Base-by-base conservation (phyloP, 345 rosid species). In the Eucalyptus regnans region DNA sequence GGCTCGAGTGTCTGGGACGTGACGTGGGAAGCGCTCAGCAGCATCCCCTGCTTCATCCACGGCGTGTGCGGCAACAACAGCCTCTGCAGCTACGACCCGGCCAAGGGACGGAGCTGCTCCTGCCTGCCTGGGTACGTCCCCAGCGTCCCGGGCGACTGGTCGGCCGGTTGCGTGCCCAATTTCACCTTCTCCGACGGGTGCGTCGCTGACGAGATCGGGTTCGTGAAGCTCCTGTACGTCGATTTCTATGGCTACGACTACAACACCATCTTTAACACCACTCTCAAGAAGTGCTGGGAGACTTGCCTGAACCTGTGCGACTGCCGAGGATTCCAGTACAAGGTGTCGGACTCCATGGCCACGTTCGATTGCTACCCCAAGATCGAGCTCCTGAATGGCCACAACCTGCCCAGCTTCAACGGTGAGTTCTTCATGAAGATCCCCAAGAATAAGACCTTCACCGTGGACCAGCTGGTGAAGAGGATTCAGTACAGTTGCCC, bases 61-160 rank as follows among this genome's bases (percentile, higher is more conserved):
- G 94, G 93, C 51, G 20, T 86, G 27, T 94, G 93, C 83, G 94
- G 93, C 13, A 51, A 86, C 14, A 92, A 94, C 76, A 89, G 92
- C 44, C 9, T 90, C 22, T 93, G 95, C 49, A 68, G 64, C n/a
- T 90, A 91, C 44, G 23, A 49, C 88, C 90, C 85, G 3, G 22
- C 1, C 7, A 31, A 50, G 18, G 93, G 93, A 3, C 89, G 90
- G 80, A 89, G 50, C 41, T 92, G 95, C 87, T 90, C 91, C 76
- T 93, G 95, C 86, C 25, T 90, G 51, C 90, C 90, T 41, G 94
- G 93, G n/a, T 89, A 64, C 87, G 90, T 44, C 84, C 62, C 87
- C 52, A 86, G 8, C 15, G 71, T 89, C 54, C 86, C 54, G 5
- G 79, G 51, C 7, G 91, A 92, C 49, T 93, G 93, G 94, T 68